These are phyloP conservation scores for Exserohilum turcica DNA, from an alignment of 2,329 filamentous ascomycete genomes.

Conservation along the genomic window DNA sequence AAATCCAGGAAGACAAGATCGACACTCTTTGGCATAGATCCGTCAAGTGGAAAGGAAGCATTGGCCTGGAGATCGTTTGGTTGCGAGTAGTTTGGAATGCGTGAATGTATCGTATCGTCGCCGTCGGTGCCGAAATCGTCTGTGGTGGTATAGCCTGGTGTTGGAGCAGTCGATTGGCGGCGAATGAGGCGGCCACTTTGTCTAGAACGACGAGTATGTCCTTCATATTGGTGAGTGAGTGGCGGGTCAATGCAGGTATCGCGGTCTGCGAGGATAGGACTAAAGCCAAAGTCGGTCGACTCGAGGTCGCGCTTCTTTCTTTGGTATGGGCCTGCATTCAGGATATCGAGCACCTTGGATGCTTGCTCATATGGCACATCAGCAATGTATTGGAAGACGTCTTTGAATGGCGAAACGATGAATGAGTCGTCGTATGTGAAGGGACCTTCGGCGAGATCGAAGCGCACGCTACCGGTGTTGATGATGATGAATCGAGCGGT, in stretches of 20 bases:
- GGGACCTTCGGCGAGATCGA: slow-evolving; percentile 66
- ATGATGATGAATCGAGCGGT: slow-evolving; percentile 62
- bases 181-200: slow-evolving; percentile 53
- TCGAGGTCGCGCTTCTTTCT: slow-evolving; percentile 43
- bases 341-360: slow-evolving; percentile 45
- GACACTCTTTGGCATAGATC: slow-evolving; percentile 52
- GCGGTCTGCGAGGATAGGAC: slow-evolving; percentile 42
- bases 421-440: slow-evolving; percentile 62
- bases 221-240: slow-evolving; percentile 34
- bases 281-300: slow-evolving; percentile 46
- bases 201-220: slow-evolving; percentile 32
- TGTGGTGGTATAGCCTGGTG: slow-evolving; percentile 59
- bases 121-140: slow-evolving; percentile 64
- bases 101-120: slow-evolving; percentile 60
- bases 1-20: slow-evolving; percentile 63
- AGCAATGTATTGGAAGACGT: slow-evolving; percentile 60
- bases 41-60: slow-evolving; percentile 55
- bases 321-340: slow-evolving; percentile 53
- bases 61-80: slow-evolving; percentile 59
- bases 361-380: slow-evolving; percentile 58
- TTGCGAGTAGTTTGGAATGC: slow-evolving; percentile 54
- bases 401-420: slow-evolving; percentile 62
- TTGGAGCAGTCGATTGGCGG: slow-evolving; percentile 52
- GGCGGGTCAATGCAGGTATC: slow-evolving; percentile 59
- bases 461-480: slow-evolving; percentile 66